phyloP scores from a whole-genome alignment of 2,329 filamentous ascomycete species.

The Scopulariopsis brevicaulis region DNA sequence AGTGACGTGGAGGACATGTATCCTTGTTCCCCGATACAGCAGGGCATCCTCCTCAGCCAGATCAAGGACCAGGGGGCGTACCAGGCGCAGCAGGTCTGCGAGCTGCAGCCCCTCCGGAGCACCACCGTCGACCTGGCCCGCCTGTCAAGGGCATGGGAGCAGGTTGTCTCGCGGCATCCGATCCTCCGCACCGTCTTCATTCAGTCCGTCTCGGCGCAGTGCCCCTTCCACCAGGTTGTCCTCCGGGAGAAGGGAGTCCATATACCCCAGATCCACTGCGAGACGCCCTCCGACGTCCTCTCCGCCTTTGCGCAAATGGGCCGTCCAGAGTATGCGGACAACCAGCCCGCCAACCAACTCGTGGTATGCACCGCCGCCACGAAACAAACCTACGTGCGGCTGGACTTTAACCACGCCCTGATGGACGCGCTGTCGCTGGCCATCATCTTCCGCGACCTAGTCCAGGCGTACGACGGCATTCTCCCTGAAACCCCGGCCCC shows the following conservation, averaged over 20 bases:
- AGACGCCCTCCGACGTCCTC: too few relatives aligned
- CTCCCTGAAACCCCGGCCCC: too few relatives aligned
- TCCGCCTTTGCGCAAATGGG: too few relatives aligned
- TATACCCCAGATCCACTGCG: too few relatives aligned
- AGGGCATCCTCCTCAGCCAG: conserved; percentile 22
- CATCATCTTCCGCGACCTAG: background rate
- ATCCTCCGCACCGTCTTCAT: conserved; percentile 13
- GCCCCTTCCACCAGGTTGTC: background rate
- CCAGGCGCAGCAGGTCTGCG: background rate
- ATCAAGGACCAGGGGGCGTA: conserved; percentile 1
- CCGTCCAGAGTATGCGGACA: too few relatives aligned
- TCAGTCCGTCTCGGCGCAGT: background rate
- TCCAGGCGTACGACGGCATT: background rate
- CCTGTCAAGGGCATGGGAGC: conserved; percentile 10
- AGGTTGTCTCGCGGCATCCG: conserved; percentile 10
- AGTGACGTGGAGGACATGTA: conserved; percentile 21
- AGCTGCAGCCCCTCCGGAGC: background rate
- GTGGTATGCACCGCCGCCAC: too few relatives aligned
- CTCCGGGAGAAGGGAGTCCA: background rate
- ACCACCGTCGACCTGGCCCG: conserved; percentile 2
- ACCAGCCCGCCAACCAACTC: too few relatives aligned
- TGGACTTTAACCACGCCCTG: background rate
- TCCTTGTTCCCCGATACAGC: conserved; percentile 24
- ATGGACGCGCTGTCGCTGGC: background rate
- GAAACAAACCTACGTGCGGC: background rate